Percentiles rank a stretch among this genome's conserved stretches.
phyloP scores from a whole-genome alignment of 805 yeast genomes.

The Monosporozyma yasuniensis region DNA sequence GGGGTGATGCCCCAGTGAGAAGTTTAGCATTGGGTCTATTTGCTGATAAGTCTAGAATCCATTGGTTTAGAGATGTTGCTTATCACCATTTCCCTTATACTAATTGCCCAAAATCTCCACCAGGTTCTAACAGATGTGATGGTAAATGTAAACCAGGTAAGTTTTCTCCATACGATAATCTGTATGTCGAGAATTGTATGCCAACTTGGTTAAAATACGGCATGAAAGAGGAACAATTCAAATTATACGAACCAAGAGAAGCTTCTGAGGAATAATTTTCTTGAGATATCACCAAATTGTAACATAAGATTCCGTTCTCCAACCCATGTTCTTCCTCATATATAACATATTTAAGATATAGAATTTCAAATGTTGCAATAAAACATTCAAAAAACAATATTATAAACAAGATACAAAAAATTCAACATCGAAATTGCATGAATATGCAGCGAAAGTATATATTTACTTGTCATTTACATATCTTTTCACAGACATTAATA shows the following conservation, averaged over 20 bases:
- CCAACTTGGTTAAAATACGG: slow-evolving; percentile 54
- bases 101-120: slow-evolving; percentile 50
- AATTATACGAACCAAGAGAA: slow-evolving; percentile 11
- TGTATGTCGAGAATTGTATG: slow-evolving; percentile 66
- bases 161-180: slow-evolving; percentile 43
- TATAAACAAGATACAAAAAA: too few relatives aligned
- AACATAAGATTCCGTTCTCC: too few relatives aligned
- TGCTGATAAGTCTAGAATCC: slow-evolving; percentile 58
- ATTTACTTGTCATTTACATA: too few relatives aligned
- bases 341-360: too few relatives aligned
- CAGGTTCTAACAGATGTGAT: slow-evolving; percentile 38
- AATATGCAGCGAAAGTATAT: too few relatives aligned
- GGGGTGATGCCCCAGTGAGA: slow-evolving; percentile 94
- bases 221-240: slow-evolving; percentile 27
- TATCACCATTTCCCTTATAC: slow-evolving; percentile 66
- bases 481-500: too few relatives aligned
- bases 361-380: too few relatives aligned
- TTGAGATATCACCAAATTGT: too few relatives aligned
- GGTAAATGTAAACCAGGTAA: slow-evolving; percentile 44
- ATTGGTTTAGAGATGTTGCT: slow-evolving; percentile 85
- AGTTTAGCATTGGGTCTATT: slow-evolving; percentile 65
- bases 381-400: too few relatives aligned
- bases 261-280: neutral
- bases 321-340: neutral
- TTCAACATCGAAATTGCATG: too few relatives aligned